Percentiles rank a stretch among this genome's conserved stretches.
Conservation (phyloP, 1,284 basidiomycete genomes). For the Puccinia novopanici region DNA sequence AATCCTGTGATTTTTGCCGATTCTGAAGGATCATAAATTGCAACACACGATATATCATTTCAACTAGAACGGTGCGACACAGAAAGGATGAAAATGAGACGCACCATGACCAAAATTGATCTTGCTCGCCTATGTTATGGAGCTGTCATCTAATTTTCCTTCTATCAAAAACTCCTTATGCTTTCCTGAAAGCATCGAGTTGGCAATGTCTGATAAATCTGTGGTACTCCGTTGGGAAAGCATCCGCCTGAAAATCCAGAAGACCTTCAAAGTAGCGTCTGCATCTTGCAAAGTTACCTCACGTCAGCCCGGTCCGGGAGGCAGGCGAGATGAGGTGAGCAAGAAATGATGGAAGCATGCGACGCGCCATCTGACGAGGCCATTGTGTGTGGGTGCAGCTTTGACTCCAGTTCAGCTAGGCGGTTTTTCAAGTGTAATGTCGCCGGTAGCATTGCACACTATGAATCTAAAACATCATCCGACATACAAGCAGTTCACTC, state of each 20-base stretch:
- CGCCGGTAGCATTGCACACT: too few relatives aligned
- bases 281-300: constrained; percentile 56
- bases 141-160: constrained; percentile 91
- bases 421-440: too few relatives aligned
- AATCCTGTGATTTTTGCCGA: constrained; percentile 87
- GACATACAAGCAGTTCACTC: too few relatives aligned
- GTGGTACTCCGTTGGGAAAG: constrained; percentile 74
- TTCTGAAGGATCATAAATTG: constrained; percentile 63
- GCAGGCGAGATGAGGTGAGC: background rate
- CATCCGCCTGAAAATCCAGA: constrained; percentile 85
- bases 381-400: too few relatives aligned
- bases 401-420: constrained; percentile 8
- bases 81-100: constrained; percentile 41
- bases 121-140: constrained; percentile 83
- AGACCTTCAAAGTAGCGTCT: constrained; percentile 78
- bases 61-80: constrained; percentile 35
- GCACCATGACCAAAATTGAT: constrained; percentile 86
- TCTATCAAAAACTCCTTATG: constrained; percentile 77
- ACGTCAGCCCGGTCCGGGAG: background rate
- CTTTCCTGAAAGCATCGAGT: constrained; percentile 68
- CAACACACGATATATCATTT: background rate
- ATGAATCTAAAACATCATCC: too few relatives aligned
- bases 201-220: constrained; percentile 77
- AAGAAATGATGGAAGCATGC: background rate
- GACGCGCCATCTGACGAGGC: background rate